These are phyloP conservation scores for Colletotrichum sublineola DNA, from an alignment of 2,329 filamentous ascomycete species.

Conservation along the genomic window DNA sequence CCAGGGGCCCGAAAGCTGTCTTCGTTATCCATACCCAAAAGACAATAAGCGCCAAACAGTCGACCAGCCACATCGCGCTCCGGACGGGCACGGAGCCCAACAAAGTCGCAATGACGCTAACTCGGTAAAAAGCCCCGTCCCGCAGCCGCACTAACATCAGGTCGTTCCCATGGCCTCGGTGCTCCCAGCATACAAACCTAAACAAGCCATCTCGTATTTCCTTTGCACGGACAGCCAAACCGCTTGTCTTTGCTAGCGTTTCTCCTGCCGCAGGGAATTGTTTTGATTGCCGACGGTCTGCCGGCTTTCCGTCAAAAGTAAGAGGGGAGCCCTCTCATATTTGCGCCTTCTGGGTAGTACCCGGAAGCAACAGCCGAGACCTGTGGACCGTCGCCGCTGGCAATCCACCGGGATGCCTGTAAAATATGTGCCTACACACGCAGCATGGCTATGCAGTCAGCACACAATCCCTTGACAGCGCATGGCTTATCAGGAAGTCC, in stretches of 20 bases:
- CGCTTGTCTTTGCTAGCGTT: neutral
- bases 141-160: neutral
- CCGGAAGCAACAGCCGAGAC: neutral
- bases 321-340: neutral
- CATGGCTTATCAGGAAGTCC: slow-evolving; percentile 6
- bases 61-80: slow-evolving; percentile 10
- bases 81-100: slow-evolving; percentile 23
- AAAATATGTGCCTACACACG: slow-evolving; percentile 1
- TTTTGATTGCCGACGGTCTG: neutral
- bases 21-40: neutral
- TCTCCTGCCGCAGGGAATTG: neutral
- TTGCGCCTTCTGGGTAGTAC: neutral
- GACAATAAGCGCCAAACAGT: slow-evolving; percentile 1
- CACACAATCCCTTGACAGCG: neutral
- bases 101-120: neutral
- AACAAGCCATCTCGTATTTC: neutral
- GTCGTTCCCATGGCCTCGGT: neutral
- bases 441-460: slow-evolving; percentile 11
- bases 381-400: neutral
- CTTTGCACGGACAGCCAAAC: slow-evolving; percentile 6
- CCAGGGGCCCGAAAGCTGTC: neutral
- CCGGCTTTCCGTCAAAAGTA: neutral
- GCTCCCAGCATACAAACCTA: neutral
- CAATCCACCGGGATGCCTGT: slow-evolving; percentile 6
- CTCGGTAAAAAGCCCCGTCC: slow-evolving; percentile 6